Base-by-base conservation (phyloP, 495 filamentous ascomycete genomes). In the Neurospora sp. region DNA sequence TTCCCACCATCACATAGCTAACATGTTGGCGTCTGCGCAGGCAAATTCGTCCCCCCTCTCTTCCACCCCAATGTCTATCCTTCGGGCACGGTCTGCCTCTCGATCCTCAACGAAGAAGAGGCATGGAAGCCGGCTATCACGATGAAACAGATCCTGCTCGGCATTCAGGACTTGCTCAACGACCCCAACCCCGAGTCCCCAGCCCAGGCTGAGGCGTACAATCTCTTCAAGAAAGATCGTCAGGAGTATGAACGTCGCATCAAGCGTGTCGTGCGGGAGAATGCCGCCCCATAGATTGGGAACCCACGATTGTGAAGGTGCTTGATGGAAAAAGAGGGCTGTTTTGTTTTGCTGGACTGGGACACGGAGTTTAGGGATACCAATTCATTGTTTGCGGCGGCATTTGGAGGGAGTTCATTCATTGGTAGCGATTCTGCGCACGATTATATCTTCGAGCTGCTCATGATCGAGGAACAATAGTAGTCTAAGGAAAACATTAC, bases 11-110 rank as follows among this genome's bases (percentile, higher is more conserved):
- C 73, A 73, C 74, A 27, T 68, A 71, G 73, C 72, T 79, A 74
- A 81, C 77, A 53, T 72, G 68, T 72, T 74, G 44, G 53, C 74
- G 66, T 75, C 71, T 9, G 70, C 75, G 59, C 76, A 98, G 95
- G 95, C 90, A 97, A 97, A 89, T 99, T 99, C 77, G 87, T 90
- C 1, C 96, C 96, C 8, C 94, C 96, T 3, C 91, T 99, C 16
- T 99, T 98, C 86, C 96, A 99, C 80, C 96, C 96, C 0, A 99
- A 99, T 79, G 96, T 99, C 77, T 99, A 99, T 80, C 96, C 96
- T 1, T 98, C 95, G 3, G 96, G 96, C 72, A 98, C 96, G 22
- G 96, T 99, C 70, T 99, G 96, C 80, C 88, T 99, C 14, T 97
- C 93, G 18, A 99, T 99, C 76, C 82, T 99, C 72, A 99, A 99